A percentile compares a stretch with the other conserved stretches of the same genome.
Conservation (phyloP, 805 yeast genomes). For the Grigorovia jiainica region DNA sequence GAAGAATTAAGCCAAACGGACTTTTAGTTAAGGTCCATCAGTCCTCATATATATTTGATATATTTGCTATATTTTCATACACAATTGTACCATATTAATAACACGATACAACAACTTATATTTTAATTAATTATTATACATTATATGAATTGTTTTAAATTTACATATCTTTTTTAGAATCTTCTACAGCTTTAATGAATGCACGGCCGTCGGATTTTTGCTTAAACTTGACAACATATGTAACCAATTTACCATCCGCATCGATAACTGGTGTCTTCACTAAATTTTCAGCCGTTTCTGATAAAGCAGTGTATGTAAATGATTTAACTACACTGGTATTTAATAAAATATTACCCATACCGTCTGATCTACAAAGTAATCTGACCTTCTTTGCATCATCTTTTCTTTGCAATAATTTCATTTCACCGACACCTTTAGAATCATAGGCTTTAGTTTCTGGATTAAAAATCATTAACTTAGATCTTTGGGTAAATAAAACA, state of each 20-base stretch:
- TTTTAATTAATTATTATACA: neutral
- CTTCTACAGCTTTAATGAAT: slow-evolving; percentile 24
- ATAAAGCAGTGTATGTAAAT: slow-evolving; percentile 46
- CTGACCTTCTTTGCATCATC: slow-evolving; percentile 52
- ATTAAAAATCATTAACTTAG: slow-evolving; percentile 59
- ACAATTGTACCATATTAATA: neutral
- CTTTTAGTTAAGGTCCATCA: too few species aligned
- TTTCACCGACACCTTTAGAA: slow-evolving; percentile 70
- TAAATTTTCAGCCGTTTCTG: slow-evolving; percentile 50
- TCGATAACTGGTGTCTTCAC: slow-evolving; percentile 60
- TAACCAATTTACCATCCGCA: slow-evolving; percentile 46
- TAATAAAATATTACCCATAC: slow-evolving; percentile 68
- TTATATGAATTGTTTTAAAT: slow-evolving; percentile 1
- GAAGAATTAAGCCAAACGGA: slow-evolving; percentile 10
- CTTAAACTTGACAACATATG: slow-evolving; percentile 70
- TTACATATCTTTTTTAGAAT: slow-evolving; percentile 27
- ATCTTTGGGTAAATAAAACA: slow-evolving; percentile 49
- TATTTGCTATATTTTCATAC: neutral
- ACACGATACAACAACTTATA: neutral
- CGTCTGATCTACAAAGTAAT: slow-evolving; percentile 78
- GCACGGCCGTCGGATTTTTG: slow-evolving; percentile 29
- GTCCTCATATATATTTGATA: neutral
- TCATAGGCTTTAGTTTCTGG: slow-evolving; percentile 44
- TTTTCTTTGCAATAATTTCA: slow-evolving; percentile 58
- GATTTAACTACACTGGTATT: slow-evolving; percentile 54